Evolutionary conservation across 768 basidiomycete species (phyloP), one percentile per base, ranked within the genome.

Genomic region (Grammothele lineata): DNA sequence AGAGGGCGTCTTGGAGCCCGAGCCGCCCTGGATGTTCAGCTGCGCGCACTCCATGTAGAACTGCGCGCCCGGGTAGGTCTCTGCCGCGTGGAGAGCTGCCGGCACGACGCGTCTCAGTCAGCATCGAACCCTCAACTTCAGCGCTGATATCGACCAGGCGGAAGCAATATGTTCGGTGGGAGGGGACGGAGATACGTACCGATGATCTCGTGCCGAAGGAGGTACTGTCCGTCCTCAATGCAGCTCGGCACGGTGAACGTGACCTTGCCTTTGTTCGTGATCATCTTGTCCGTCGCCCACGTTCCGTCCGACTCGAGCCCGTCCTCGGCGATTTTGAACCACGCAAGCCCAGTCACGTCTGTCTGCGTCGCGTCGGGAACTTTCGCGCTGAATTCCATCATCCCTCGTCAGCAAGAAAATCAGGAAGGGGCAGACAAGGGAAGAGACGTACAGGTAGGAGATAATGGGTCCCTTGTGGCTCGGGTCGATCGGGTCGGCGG

Each of bases 271-370:
- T 74, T 70, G 58, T 74, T 74, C 12, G 63, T 57, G 37, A 75
- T 69, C 37, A 78, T 51, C 7, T 64, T 57, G 55, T 77, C 73
- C 14, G 75, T 71, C 26, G 62, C 76, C 77, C 77, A 79, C n/a
- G 58, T 51, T 23, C 62, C 56, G 37, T 55, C 58, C 34, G 58
- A 54, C 17, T 42, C 43, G 23, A 65, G 60, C 12, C 72, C 73
- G 45, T 74, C 75, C 45, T 78, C 63, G 45, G 67, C 71, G 49
- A 78, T 75, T 45, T 60, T 78, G 66, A 78, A 78, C 76, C 76
- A 78, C 44, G 70, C 58, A 10, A 75, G 62, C n/a, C 77, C 71
- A 2, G 76, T 77, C 4, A 76, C 70, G 15, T 8, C 17, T 8
- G 15, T 9, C 50, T 79, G 75, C 0, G 69, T 69, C 10, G 79